Percentiles rank a stretch among this genome's conserved stretches.
Evolutionary conservation across 805 yeast genomes (phyloP).

Genomic region (Spathaspora sp.): DNA sequence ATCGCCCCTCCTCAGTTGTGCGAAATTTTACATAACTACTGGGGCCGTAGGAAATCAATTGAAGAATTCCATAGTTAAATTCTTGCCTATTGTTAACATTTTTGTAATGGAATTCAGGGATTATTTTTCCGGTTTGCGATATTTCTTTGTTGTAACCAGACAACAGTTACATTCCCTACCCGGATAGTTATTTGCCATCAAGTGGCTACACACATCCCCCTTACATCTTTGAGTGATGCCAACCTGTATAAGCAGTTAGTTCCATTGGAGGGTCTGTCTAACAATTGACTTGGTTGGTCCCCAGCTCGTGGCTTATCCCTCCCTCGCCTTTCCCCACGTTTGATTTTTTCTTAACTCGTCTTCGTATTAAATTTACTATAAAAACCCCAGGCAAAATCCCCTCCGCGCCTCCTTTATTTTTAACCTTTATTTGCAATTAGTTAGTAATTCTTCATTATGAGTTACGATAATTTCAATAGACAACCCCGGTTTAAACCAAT

Average conservation of each 20-base stretch:
- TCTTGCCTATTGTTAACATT: neutral
- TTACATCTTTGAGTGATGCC: no score
- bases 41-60: neutral
- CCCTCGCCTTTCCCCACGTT: neutral
- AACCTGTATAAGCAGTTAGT: no score
- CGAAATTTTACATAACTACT: neutral
- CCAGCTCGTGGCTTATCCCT: no score
- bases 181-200: no score
- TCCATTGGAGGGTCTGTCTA: neutral
- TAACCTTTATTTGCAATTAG: neutral
- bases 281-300: neutral
- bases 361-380: neutral
- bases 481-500: constrained; percentile 75
- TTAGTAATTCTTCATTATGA: constrained; percentile 6
- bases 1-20: neutral
- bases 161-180: no score
- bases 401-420: neutral
- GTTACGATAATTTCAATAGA: constrained; percentile 17
- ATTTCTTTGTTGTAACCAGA: neutral
- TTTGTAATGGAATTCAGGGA: neutral
- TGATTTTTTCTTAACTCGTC: neutral
- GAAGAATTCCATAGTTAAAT: no score
- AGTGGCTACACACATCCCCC: no score
- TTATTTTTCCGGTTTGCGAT: neutral
- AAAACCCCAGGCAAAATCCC: neutral